These are phyloP conservation scores for Eucalyptus leucophloia DNA, from an alignment of 345 rosid genomes.

Conservation along the genomic window DNA sequence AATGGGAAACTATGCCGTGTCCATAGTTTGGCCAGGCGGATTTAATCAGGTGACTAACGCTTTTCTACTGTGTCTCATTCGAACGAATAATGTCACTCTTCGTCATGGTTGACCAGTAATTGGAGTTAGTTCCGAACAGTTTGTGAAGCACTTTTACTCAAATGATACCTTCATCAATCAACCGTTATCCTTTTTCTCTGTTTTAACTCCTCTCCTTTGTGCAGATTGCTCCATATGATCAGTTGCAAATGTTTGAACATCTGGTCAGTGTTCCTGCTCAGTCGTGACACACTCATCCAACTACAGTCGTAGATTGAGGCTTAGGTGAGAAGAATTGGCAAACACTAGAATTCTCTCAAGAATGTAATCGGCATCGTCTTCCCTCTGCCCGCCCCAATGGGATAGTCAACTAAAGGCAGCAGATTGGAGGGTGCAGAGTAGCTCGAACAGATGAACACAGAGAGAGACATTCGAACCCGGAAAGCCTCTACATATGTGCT, in stretches of 20 bases:
- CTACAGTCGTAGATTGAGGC: neutral
- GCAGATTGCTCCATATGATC: constrained; percentile 98
- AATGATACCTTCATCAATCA: neutral
- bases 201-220: neutral
- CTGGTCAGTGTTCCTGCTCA: constrained; percentile 41
- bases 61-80: neutral
- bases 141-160: neutral
- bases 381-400: neutral
- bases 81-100: neutral
- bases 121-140: neutral
- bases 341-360: neutral
- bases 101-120: neutral
- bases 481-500: neutral
- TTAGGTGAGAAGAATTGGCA: neutral
- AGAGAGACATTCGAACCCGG: neutral
- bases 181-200: neutral
- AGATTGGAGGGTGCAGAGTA: neutral
- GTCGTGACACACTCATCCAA: neutral
- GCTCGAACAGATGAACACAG: neutral
- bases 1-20: constrained; percentile 91
- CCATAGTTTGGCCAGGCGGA: constrained; percentile 96
- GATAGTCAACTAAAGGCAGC: neutral
- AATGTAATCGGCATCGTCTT: neutral
- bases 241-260: constrained; percentile 66
- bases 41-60: constrained; percentile 51